phyloP scores from a whole-genome alignment of 169 alveolate species.

The Plasmodium cynomolgi region DNA sequence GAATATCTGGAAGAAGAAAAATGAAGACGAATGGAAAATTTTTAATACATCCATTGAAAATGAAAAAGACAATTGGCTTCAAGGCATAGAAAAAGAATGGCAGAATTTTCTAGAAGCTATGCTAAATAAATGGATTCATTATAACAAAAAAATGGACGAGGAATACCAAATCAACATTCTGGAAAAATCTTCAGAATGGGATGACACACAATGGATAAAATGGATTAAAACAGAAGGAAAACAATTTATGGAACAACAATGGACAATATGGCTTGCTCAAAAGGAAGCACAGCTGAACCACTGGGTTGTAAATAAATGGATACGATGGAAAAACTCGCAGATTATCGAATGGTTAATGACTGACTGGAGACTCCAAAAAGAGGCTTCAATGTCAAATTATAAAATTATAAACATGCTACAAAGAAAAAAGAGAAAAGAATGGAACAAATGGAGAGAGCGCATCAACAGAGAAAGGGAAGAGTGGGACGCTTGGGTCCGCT shows the following conservation, averaged over 20 bases:
- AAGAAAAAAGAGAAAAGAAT: slow-evolving; percentile 8
- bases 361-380: slow-evolving; percentile 29
- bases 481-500: slow-evolving; percentile 29
- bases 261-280: slow-evolving; percentile 5
- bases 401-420: neutral
- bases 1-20: slow-evolving; percentile 25
- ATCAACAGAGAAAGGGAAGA: slow-evolving; percentile 11
- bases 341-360: slow-evolving; percentile 10
- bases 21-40: slow-evolving; percentile 17
- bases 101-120: neutral
- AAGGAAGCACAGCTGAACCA: neutral
- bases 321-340: slow-evolving; percentile 12
- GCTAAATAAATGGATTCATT: slow-evolving; percentile 22
- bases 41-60: slow-evolving; percentile 1
- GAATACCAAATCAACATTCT: neutral
- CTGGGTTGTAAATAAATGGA: slow-evolving; percentile 4
- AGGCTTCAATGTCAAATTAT: neutral
- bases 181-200: neutral
- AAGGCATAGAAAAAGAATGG: slow-evolving; percentile 12
- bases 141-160: neutral
- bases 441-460: slow-evolving; percentile 16
- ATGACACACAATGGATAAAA: slow-evolving; percentile 16
- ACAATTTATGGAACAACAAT: neutral
- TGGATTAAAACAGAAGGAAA: slow-evolving; percentile 27
- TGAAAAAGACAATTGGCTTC: slow-evolving; percentile 20